Evolutionary conservation across 768 basidiomycete species (phyloP), one percentile per base, ranked within the genome.

Genomic region (Tephrocybe sp.): DNA sequence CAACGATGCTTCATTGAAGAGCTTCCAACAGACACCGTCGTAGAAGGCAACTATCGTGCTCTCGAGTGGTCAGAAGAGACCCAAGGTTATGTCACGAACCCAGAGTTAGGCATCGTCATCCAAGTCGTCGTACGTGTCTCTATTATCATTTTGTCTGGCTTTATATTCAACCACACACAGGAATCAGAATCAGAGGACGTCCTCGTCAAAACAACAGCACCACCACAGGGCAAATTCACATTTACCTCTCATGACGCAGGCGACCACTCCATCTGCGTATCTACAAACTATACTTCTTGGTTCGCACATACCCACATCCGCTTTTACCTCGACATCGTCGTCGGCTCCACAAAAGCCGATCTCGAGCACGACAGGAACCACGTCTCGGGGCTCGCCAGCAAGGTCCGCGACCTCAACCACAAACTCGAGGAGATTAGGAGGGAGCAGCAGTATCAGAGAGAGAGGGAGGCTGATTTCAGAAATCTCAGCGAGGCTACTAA

Each of bases 371-470:
- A 96, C 71, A 80, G 92, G 23, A 82, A 79, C 9, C 93, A 95
- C 66, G 83, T 95, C 22, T 87, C 85, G 3, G 85, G 89, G 60
- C 72, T 95, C 32, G 87, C 91, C 0, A 64, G 78, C 42, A 92
- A 92, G 68, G 77, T 99, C 49, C 85, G 92, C 22, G 97, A 98
- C 62, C 75, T 99, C 54, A 99, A 98, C 70, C 79, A 84, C 62
- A 96, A 93, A 68, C 76, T 99, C 43, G 91, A 90, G 67, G 93
- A 96, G 60, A 88, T 98, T 49, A 79, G 92, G 40, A 77, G 93
- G 20, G 97, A 98, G 70, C 97, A 99, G 71, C 91, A 95, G 69
- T 99, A 98, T 65, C 96, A 98, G 73, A 79, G 97, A 38, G 96
- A 99, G 71, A 76, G 97, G 57, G 97, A 99, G 70, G 77, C 89